Percentiles rank a stretch among this genome's conserved stretches.
phyloP scores from a whole-genome alignment of 768 basidiomycete genomes.

The Pleurotus ostreatus region DNA sequence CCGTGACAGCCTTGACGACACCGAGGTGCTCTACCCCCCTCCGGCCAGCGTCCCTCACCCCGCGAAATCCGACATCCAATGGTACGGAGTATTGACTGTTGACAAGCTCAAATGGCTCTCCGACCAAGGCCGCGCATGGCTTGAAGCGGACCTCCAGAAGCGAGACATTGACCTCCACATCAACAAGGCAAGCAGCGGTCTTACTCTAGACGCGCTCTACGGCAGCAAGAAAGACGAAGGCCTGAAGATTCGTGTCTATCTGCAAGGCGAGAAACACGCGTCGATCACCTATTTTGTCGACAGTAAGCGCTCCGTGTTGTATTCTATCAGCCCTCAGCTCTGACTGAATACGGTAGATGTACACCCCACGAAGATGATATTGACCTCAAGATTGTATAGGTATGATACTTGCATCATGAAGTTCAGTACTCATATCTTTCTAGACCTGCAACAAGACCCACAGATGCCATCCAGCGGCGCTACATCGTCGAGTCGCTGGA shows the following conservation, averaged over 20 bases:
- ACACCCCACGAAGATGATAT: neutral
- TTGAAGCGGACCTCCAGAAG: neutral
- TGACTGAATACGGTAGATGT: neutral
- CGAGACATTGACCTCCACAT: slow-evolving; percentile 12
- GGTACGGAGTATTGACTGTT: too few species aligned
- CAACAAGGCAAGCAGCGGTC: slow-evolving; percentile 13
- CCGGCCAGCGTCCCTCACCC: too few species aligned
- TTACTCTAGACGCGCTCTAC: slow-evolving; percentile 35
- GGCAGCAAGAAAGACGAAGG: slow-evolving; percentile 15
- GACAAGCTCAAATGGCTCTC: too few species aligned
- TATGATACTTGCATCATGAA: neutral
- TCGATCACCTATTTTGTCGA: slow-evolving; percentile 30
- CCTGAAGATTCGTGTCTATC: slow-evolving; percentile 32
- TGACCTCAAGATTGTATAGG: slow-evolving; percentile 14
- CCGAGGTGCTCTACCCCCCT: too few species aligned
- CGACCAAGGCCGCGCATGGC: too few species aligned
- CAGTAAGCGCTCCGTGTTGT: slow-evolving; percentile 20
- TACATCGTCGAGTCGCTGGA: slow-evolving; percentile 48
- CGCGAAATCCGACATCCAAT: too few species aligned
- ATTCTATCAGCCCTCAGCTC: neutral
- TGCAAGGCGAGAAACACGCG: slow-evolving; percentile 37
- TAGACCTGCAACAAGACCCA: neutral
- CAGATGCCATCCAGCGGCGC: slow-evolving; percentile 21
- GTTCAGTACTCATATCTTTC: neutral
- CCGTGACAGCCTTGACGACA: too few species aligned